Evolutionary conservation across 2,329 filamentous ascomycete genomes (phyloP).

Genomic region (Knufia fluminis): DNA sequence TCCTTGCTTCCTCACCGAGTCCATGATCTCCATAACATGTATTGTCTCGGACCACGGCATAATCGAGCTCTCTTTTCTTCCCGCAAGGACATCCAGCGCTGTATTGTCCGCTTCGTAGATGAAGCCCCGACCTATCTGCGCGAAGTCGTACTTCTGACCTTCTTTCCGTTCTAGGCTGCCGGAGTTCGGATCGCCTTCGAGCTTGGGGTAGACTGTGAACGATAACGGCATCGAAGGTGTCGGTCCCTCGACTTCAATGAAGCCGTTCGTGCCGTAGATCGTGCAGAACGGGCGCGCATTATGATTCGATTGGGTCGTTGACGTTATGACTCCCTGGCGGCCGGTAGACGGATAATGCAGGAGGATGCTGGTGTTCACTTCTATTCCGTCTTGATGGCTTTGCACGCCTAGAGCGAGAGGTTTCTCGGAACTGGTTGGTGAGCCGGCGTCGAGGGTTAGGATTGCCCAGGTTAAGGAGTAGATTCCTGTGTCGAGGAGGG

Average conservation of each 20-base stretch:
- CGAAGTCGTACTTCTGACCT: slow-evolving; percentile 23
- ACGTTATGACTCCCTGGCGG: slow-evolving; percentile 36
- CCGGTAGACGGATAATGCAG: slow-evolving; percentile 33
- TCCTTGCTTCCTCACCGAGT: slow-evolving; percentile 35
- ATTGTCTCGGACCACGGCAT: slow-evolving; percentile 42
- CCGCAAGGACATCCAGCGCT: slow-evolving; percentile 26
- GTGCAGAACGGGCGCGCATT: slow-evolving; percentile 10
- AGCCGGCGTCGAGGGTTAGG: slow-evolving; percentile 69
- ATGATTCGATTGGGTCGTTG: slow-evolving; percentile 25
- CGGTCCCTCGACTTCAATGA: slow-evolving; percentile 14
- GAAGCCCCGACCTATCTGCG: slow-evolving; percentile 26
- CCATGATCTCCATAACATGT: slow-evolving; percentile 39
- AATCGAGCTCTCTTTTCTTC: slow-evolving; percentile 31
- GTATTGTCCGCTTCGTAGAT: slow-evolving; percentile 27
- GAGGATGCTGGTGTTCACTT: slow-evolving; percentile 30
- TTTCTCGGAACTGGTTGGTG: slow-evolving; percentile 51
- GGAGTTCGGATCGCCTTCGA: slow-evolving; percentile 5
- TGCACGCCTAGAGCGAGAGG: slow-evolving; percentile 57
- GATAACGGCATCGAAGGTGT: slow-evolving; percentile 12
- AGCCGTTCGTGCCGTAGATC: slow-evolving; percentile 21
- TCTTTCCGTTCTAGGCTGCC: slow-evolving; percentile 2
- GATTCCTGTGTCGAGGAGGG: slow-evolving; percentile 74
- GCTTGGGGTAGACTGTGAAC: slow-evolving; percentile 14
- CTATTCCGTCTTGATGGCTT: slow-evolving; percentile 24
- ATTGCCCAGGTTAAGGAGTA: slow-evolving; percentile 88